Evolutionary conservation across 352 stramenopile species (phyloP).

Genomic region (Globisporangium radiosum): DNA sequence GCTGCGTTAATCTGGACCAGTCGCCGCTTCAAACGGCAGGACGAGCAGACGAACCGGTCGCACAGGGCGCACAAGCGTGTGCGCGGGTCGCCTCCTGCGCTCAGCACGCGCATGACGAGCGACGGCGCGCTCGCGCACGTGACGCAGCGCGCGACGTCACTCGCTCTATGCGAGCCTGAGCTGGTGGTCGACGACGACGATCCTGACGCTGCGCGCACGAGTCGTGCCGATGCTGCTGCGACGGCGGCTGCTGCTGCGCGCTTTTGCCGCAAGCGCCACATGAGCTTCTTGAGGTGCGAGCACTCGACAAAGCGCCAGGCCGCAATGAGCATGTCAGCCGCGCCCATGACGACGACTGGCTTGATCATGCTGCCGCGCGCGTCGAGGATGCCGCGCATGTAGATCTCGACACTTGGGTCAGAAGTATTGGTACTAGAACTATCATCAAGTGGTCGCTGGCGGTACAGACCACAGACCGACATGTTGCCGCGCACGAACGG

Average conservation of each 20-base stretch:
- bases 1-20: constrained; percentile 1
- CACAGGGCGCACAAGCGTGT: background rate
- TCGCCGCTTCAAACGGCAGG: constrained; percentile 1
- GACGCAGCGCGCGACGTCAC: background rate
- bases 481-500: constrained; percentile 18
- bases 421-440: background rate
- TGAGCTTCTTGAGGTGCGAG: constrained; percentile 7
- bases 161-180: background rate
- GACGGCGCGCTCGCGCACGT: background rate
- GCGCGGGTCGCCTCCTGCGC: background rate
- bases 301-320: constrained; percentile 7
- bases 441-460: constrained; percentile 2
- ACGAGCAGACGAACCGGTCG: background rate
- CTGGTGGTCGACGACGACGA: background rate
- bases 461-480: constrained; percentile 14
- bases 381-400: constrained; percentile 5
- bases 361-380: constrained; percentile 25
- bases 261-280: constrained; percentile 1
- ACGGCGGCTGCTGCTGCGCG: no score
- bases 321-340: constrained; percentile 5
- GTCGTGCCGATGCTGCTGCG: background rate
- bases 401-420: constrained; percentile 3
- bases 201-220: background rate
- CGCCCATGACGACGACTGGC: constrained; percentile 34
- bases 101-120: background rate